Evolutionary conservation across 768 basidiomycete species (phyloP), one percentile per base, ranked within the genome.

Genomic region (Boletus huronensis): DNA sequence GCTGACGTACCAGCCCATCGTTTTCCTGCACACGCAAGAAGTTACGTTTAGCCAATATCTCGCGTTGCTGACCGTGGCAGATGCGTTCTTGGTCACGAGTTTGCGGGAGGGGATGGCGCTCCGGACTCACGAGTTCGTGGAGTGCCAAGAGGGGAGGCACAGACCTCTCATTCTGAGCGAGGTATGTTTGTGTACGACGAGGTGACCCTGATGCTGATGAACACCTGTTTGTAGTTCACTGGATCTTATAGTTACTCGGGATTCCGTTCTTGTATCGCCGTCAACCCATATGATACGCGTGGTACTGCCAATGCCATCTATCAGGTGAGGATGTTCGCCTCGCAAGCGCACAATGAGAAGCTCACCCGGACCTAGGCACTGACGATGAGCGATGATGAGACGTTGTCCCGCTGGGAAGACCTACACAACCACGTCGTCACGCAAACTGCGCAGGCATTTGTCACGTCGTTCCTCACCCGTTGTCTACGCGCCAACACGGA

Each of bases 71-170:
- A 90, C 79, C 11, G 84, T 89, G 6, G 92, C 88, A 5, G 92
- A 93, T 68, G 89, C 87, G 38, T 93, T 94, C 72, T 75, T 93
- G 59, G 86, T 91, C 21, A 88, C 89, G 6, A 88, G 87, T 66
- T 72, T 94, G 69, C 77, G 92, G 3, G 92, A 94, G 69, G 92
- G 92, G 0, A 93, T 94, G 92, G 90, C 90, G 10, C 71, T 93
- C 16, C 68, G 79, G 43, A 85, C 86, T 2, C 89, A 91, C 65
- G 89, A 92, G 67, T 92, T 82, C 64, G 89, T 94, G 11, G 88
- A 90, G 68, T 93, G 90, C 63, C 92, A 93, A 67, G 86, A 89
- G 63, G 83, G 59, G 41, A 64, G 58, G n/a, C 77, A 81, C 56
- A 74, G 90, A 49, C 86, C 88, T 0, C 78, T 93, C 29, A 84